Base-by-base conservation (phyloP, 495 filamentous ascomycete species). In the Sporormia fimetaria region DNA sequence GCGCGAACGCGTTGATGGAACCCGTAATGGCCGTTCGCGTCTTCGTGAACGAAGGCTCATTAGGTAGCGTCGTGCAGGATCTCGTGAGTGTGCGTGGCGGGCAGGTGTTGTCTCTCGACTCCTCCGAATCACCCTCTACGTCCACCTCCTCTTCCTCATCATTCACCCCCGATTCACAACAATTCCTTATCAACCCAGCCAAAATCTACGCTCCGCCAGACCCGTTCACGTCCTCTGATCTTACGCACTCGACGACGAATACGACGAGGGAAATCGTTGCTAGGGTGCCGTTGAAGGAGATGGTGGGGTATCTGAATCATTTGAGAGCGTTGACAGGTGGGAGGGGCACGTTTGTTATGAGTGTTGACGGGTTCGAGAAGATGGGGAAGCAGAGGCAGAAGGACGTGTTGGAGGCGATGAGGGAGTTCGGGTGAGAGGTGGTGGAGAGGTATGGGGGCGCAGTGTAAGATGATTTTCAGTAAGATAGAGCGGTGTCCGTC, bases 241-340 rank as follows among this genome's bases (percentile, higher is more conserved):
- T 14, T 18, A 22, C 14, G 21, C 35, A 10, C 9, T 41, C 31
- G 8, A 9, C 4, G 38, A 20, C 2, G 1, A 33, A 33, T 15
- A 23, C 63, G 6, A 70, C 70, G 33, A 63, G 76, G 34, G 79
- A 68, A 4, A 82, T 99, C 42, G 73, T 74, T 4, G 92, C 86
- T 3, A 74, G 80, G 44, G 87, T 95, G 21, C 92, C 92, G 28
- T 63, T 96, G 40, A 87, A 86, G 59, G 88, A 96, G 61, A 95
- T 96, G 87, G 81, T 95, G 35, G 86, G 88, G 22, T 99, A 99
- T 63, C 62, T 96, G 53, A 86, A 81, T 60, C 83, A 92, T 59
- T 63, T 99, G 55, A 65, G 92, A 27, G 85, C 81, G 58, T 62
- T 93, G 64, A 99, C 87, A 11, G 79, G 76, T 7, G 92, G 92